Base-by-base conservation (phyloP, 805 yeast species). In the Isabelozyma rhagii region DNA sequence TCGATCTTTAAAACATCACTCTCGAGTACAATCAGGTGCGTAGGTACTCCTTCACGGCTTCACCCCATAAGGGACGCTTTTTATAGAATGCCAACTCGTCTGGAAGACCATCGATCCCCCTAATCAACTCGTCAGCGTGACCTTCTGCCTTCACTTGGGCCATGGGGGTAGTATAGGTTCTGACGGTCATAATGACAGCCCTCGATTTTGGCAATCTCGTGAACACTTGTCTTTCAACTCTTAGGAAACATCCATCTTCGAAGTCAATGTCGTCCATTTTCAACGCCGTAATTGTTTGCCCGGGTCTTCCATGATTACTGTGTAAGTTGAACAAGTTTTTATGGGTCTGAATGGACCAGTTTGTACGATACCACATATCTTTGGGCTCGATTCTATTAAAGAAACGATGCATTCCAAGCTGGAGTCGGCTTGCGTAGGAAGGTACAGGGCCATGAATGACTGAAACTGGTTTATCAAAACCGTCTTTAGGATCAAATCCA, bases 401-500 rank as follows among this genome's bases (percentile, higher is more conserved):
- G 60, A 83, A 87, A 55, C 76, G 78, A 58, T 81, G 81, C 93
- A 87, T 87, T 18, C 87, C 79, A 5, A 73, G 56, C 61, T 80
- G 77, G 41, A 87, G 69, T 53, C 81, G 77, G 17, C 77, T 66
- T 47, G 71, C 63, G 57, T 87, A 87, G 51, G 79, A 80, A 0
- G 94, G 96, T 2, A 87, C 92, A 0, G 92, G 92, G 2, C 68
- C 77, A 60, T 87, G 96, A 51, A 87, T 79, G 44, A 62, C 68
- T 0, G 87, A 79, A 39, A 87, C 65, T 2, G 85, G 82, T 55
- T 72, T 65, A 57, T 82, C 70, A 53, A 80, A 73, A 53, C 80
- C 77, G 8, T 61, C 66, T 4, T 74, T 64, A 4, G 93, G 92
- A 58, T 82, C 82, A 64, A 87, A 87, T 1, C 93, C 93, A 1